phyloP scores from a whole-genome alignment of 495 filamentous ascomycete species.

The Hypomontagnella monticulosa region DNA sequence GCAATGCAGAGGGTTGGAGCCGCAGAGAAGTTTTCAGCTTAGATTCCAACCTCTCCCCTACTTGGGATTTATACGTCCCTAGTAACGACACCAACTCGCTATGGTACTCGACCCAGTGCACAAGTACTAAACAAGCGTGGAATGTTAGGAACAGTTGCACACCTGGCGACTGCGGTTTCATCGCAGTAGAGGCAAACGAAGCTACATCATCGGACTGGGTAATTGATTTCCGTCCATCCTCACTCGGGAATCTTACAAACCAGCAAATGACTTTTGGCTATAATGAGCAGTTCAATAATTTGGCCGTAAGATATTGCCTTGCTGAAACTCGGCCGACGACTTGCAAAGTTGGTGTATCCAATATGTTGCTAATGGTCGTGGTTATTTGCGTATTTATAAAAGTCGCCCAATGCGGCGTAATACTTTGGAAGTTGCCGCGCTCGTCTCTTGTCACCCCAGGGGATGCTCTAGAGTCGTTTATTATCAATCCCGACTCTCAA shows the following conservation, averaged over 20 bases:
- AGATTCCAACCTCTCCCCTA: not conserved
- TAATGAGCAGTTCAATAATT: not conserved
- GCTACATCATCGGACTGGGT: not conserved
- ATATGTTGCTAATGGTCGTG: conserved; percentile 5
- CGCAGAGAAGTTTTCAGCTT: conserved; percentile 16
- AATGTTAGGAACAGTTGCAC: too few species aligned
- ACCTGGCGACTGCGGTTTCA: too few species aligned
- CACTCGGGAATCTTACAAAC: too few species aligned
- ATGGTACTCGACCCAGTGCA: conserved; percentile 31
- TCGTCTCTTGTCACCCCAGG: conserved; percentile 15
- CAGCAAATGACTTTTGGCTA: too few species aligned
- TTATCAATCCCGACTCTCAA: not conserved
- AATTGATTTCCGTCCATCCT: too few species aligned
- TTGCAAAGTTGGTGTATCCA: conserved; percentile 14
- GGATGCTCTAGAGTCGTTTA: conserved; percentile 20
- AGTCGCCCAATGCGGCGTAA: not conserved
- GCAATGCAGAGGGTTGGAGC: conserved; percentile 9
- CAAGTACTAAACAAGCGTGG: not conserved
- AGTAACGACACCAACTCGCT: conserved; percentile 8
- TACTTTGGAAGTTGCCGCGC: conserved; percentile 13
- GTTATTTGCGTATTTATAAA: conserved; percentile 19
- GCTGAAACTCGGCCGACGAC: not conserved
- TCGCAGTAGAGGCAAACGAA: too few species aligned
- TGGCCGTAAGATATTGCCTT: conserved; percentile 12
- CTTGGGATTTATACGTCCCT: conserved; percentile 23